Percentiles rank a stretch among this genome's conserved stretches.
Conservation (phyloP, 1,284 basidiomycete species). For the Salmacisia buchloeana region DNA sequence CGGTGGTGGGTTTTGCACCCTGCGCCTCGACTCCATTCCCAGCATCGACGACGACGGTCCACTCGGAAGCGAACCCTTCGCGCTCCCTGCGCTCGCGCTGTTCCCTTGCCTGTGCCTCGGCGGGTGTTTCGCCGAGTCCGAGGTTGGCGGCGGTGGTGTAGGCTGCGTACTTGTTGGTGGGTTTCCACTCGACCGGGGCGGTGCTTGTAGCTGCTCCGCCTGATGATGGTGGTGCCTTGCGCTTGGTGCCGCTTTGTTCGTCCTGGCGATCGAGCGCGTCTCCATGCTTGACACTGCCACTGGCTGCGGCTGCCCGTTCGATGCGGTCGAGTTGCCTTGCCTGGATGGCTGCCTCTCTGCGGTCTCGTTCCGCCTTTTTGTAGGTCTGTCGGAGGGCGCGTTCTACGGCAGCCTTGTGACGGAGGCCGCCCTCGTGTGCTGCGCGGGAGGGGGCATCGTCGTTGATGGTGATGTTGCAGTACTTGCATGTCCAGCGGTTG, state of each 20-base stretch:
- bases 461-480: slow-evolving; percentile 48
- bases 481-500: slow-evolving; percentile 47
- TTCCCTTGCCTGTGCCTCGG: slow-evolving; percentile 50
- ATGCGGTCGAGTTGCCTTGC: slow-evolving; percentile 77
- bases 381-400: slow-evolving; percentile 85
- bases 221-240: neutral
- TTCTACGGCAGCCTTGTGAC: slow-evolving; percentile 90
- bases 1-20: neutral
- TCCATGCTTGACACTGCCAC: neutral
- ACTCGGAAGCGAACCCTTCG: slow-evolving; percentile 73
- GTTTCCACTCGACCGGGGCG: slow-evolving; percentile 57
- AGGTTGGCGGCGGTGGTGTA: slow-evolving; percentile 72
- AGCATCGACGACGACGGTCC: slow-evolving; percentile 63
- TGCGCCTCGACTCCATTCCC: too few relatives aligned
- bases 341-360: slow-evolving; percentile 79
- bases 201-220: slow-evolving; percentile 20
- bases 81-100: slow-evolving; percentile 61
- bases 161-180: slow-evolving; percentile 67
- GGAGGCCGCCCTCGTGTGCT: slow-evolving; percentile 87
- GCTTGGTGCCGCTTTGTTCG: neutral
- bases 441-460: slow-evolving; percentile 61
- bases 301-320: slow-evolving; percentile 61
- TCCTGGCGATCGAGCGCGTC: neutral
- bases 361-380: slow-evolving; percentile 81
- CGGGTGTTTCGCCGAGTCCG: slow-evolving; percentile 53